A percentile compares a stretch with the other conserved stretches of the same genome.
Evolutionary conservation across 2,329 filamentous ascomycete species (phyloP).

Genomic region (Fusarium paranaense): DNA sequence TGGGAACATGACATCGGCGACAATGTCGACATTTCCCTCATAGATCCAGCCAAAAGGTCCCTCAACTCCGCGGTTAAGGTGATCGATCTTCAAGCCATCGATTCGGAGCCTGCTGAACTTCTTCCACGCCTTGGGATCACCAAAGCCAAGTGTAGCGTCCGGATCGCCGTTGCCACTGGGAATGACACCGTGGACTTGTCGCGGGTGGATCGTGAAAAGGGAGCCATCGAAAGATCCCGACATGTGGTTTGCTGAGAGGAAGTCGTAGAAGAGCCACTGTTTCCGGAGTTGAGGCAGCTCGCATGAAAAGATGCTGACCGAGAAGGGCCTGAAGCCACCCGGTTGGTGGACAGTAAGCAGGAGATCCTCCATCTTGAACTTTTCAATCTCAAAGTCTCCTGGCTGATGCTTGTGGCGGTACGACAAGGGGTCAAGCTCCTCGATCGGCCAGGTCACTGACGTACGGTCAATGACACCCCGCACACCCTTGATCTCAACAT

Average conservation of each 20-base stretch:
- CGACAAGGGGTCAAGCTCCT: conserved; percentile 81
- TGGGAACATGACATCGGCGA: conserved; percentile 95
- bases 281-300: conserved; percentile 93
- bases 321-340: conserved; percentile 90
- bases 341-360: conserved; percentile 94
- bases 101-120: conserved; percentile 94
- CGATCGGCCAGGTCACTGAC: conserved; percentile 74
- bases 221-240: conserved; percentile 96
- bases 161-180: conserved; percentile 64
- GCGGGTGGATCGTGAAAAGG: conserved; percentile 95
- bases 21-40: conserved; percentile 95
- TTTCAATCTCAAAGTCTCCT: conserved; percentile 96
- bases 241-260: conserved; percentile 94
- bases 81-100: conserved; percentile 93
- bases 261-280: conserved; percentile 98
- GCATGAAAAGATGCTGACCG: conserved; percentile 94
- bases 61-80: conserved; percentile 91
- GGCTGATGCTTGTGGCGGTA: conserved; percentile 89
- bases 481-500: conserved; percentile 94
- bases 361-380: conserved; percentile 95
- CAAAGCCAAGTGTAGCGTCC: conserved; percentile 66
- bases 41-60: conserved; percentile 98
- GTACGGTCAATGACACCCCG: conserved; percentile 93
- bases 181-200: conserved; percentile 85
- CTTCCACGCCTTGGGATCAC: conserved; percentile 84